A percentile compares a stretch with the other conserved stretches of the same genome.
Conservation (phyloP, 345 rosid genomes). For the Salix brachista region DNA sequence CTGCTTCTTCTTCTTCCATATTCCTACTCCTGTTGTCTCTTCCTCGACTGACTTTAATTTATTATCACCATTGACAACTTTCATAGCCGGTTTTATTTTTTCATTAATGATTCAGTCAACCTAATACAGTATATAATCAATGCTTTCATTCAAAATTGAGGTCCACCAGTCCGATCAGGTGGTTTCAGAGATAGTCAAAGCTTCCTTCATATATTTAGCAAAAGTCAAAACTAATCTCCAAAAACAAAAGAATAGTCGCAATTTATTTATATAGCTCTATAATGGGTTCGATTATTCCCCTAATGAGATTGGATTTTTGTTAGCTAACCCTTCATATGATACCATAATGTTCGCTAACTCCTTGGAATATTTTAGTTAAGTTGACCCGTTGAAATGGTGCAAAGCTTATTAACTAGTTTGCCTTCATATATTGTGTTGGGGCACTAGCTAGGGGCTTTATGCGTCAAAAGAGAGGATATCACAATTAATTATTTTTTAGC, state of each 20-base stretch:
- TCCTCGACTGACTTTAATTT: not conserved
- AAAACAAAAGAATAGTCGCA: not conserved
- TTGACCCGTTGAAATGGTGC: not conserved
- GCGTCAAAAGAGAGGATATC: too few relatives aligned
- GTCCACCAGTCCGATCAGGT: not conserved
- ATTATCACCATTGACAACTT: not conserved
- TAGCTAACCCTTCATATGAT: not conserved
- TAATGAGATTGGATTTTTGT: not conserved
- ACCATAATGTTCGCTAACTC: not conserved
- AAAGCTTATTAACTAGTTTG: too few relatives aligned
- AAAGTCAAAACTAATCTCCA: too few relatives aligned
- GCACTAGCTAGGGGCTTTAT: too few relatives aligned
- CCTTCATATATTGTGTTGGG: too few relatives aligned
- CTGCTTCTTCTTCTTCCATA: too few relatives aligned
- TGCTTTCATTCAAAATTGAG: not conserved
- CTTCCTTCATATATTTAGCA: too few relatives aligned
- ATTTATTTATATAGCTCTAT: not conserved
- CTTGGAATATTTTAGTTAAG: not conserved
- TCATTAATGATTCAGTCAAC: not conserved
- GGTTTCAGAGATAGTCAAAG: not conserved
- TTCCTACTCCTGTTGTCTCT: too few relatives aligned
- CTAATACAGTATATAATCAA: not conserved
- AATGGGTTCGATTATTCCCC: not conserved
- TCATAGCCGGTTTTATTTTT: not conserved
- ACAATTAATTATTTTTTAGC: too few relatives aligned